A percentile compares a stretch with the other conserved stretches of the same genome.
Conservation (phyloP, 1,284 basidiomycete genomes). For the Moniliella sp. region DNA sequence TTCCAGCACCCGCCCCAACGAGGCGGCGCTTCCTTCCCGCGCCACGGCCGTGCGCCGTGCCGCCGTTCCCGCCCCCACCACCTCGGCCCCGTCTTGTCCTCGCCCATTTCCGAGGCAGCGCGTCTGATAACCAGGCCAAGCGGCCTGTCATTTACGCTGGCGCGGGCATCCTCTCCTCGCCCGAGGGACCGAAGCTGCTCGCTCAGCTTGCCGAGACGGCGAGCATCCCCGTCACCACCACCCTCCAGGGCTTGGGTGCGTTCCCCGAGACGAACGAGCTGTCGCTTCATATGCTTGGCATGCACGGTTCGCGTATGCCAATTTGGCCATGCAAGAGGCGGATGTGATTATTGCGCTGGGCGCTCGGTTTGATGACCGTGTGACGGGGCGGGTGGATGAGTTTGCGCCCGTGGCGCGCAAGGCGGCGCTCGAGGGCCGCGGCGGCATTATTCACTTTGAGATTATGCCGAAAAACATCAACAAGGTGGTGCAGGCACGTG, state of each 20-base stretch:
- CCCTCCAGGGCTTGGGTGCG: constrained; percentile 77
- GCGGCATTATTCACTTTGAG: constrained; percentile 97
- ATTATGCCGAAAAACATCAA: constrained; percentile 97
- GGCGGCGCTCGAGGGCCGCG: constrained; percentile 62
- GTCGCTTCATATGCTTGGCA: constrained; percentile 89
- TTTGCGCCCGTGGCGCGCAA: constrained; percentile 77
- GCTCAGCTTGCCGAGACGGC: constrained; percentile 58
- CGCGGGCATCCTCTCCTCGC: constrained; percentile 63
- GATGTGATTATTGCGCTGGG: constrained; percentile 94
- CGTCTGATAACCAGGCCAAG: constrained; percentile 74
- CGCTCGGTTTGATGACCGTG: constrained; percentile 87
- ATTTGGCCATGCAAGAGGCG: constrained; percentile 86
- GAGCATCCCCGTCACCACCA: constrained; percentile 90
- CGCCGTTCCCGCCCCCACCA: constrained; percentile 1
- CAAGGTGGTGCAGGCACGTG: constrained; percentile 92
- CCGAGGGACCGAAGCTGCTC: constrained; percentile 62
- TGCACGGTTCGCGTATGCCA: constrained; percentile 98
- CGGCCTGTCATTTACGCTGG: constrained; percentile 83
- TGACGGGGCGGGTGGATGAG: constrained; percentile 69
- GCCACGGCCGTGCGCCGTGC: constrained; percentile 5
- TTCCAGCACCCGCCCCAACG: constrained; percentile 67
- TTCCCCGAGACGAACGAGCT: constrained; percentile 68
- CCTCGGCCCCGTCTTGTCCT: background rate
- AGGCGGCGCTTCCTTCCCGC: constrained; percentile 29
- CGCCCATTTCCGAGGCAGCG: constrained; percentile 64